Conservation (phyloP, 192 early-diverging fungal species). For the Coemansia sp. region DNA sequence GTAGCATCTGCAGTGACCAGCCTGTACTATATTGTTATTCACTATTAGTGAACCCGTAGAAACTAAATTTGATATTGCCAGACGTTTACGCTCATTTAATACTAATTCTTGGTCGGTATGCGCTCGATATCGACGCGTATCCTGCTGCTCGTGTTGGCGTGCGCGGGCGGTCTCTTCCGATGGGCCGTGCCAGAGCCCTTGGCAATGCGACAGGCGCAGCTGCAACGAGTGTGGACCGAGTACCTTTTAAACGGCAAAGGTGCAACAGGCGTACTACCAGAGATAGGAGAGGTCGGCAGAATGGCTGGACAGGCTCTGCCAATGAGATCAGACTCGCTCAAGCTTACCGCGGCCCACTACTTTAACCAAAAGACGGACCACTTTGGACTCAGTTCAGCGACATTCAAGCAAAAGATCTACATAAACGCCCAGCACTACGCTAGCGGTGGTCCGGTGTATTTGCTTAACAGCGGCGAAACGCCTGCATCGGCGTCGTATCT, state of each 20-base stretch:
- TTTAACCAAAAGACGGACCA: slow-evolving; percentile 58
- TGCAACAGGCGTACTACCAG: background rate
- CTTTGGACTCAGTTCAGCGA: slow-evolving; percentile 19
- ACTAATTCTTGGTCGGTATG: slow-evolving; percentile 25
- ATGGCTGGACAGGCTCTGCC: background rate
- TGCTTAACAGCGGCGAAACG: slow-evolving; percentile 56
- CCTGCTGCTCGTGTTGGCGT: background rate
- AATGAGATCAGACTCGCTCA: background rate
- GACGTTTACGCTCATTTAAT: background rate
- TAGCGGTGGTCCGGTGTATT: slow-evolving; percentile 49
- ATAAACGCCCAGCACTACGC: slow-evolving; percentile 45
- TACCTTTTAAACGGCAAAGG: slow-evolving; percentile 4
- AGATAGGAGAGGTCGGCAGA: background rate
- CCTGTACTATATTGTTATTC: background rate
- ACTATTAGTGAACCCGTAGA: background rate
- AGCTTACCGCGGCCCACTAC: slow-evolving; percentile 15
- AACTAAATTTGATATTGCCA: slow-evolving; percentile 17
- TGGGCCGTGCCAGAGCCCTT: background rate
- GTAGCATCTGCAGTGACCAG: too few relatives aligned
- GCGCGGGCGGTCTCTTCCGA: background rate
- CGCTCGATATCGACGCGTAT: background rate
- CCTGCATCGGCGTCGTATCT: slow-evolving; percentile 51
- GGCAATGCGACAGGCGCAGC: slow-evolving; percentile 30
- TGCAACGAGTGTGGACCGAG: slow-evolving; percentile 32
- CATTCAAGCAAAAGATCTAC: slow-evolving; percentile 52